A percentile compares a stretch with the other conserved stretches of the same genome.
Evolutionary conservation across 1,284 basidiomycete genomes (phyloP).

Genomic region (Chalciporus piperatoides): DNA sequence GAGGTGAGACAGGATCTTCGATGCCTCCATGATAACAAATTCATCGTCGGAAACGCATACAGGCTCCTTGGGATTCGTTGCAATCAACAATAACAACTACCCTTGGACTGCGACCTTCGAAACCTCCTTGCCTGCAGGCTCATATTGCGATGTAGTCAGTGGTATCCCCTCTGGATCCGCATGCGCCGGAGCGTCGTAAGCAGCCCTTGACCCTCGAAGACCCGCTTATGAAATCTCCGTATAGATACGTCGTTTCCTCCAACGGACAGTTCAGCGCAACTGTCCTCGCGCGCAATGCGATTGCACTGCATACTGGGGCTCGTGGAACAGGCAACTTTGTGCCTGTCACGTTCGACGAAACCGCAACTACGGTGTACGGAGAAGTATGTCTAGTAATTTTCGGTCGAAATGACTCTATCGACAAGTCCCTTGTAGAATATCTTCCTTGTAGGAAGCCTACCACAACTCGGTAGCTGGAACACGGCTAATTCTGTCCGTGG

Average conservation of each 20-base stretch:
- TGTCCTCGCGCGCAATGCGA: conserved; percentile 49
- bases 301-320: conserved; percentile 57
- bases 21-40: not conserved
- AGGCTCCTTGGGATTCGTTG: conserved; percentile 29
- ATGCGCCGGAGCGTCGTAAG: conserved; percentile 51
- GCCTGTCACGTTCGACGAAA: conserved; percentile 49
- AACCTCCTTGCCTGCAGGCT: conserved; percentile 38
- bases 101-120: conserved; percentile 24
- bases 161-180: conserved; percentile 38
- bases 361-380: conserved; percentile 52
- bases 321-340: conserved; percentile 28
- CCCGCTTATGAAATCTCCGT: not conserved
- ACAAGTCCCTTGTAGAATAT: conserved; percentile 44
- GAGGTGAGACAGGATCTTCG: conserved; percentile 20
- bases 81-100: conserved; percentile 34
- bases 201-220: conserved; percentile 19
- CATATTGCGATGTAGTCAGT: conserved; percentile 62
- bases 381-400: conserved; percentile 34
- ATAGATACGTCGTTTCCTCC: conserved; percentile 46
- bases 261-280: conserved; percentile 51
- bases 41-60: not conserved
- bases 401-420: not conserved
- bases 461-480: conserved; percentile 52
- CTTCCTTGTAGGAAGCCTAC: conserved; percentile 53
- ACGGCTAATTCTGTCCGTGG: conserved; percentile 42